Percentiles rank a stretch among this genome's conserved stretches.
phyloP scores from a whole-genome alignment of 163 green algal species.

The Coccomyxa subellipsoidea region DNA sequence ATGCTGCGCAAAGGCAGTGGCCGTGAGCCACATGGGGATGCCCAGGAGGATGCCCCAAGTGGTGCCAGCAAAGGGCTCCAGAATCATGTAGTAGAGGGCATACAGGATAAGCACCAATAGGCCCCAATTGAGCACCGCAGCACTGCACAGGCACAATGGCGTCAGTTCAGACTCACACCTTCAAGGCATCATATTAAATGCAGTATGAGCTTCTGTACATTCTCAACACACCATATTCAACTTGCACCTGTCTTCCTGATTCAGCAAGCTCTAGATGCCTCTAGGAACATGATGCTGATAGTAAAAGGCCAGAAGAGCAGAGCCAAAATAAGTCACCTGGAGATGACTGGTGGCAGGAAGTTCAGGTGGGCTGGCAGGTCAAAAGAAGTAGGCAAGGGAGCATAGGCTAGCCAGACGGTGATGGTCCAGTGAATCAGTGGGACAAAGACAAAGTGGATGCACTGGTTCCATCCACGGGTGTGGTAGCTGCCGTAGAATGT shows the following conservation, averaged over 20 bases:
- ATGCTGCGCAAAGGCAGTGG: constrained; percentile 46
- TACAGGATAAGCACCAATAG: constrained; percentile 46
- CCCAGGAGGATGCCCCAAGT: constrained; percentile 61
- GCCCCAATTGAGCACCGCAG: constrained; percentile 19
- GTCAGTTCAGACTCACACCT: too few species aligned
- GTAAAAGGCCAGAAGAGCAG: too few species aligned
- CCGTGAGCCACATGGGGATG: constrained; percentile 56
- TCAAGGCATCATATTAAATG: too few species aligned
- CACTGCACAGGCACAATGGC: constrained; percentile 15
- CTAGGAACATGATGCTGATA: too few species aligned
- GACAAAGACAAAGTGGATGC: constrained; percentile 88
- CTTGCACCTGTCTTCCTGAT: too few species aligned
- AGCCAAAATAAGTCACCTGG: constrained; percentile 14
- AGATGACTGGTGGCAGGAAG: constrained; percentile 1
- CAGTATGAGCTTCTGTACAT: too few species aligned
- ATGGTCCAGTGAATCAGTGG: constrained; percentile 72
- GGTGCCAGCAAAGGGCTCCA: constrained; percentile 66
- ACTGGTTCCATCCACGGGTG: constrained; percentile 68
- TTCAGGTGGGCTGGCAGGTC: constrained; percentile 14
- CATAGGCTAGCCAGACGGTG: constrained; percentile 62
- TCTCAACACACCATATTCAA: too few species aligned
- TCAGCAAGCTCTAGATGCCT: too few species aligned
- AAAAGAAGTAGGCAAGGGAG: constrained; percentile 22
- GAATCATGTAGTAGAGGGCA: constrained; percentile 60
- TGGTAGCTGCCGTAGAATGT: constrained; percentile 84